These are phyloP conservation scores for Chiua sp. DNA, from an alignment of 1,284 basidiomycete genomes.

Conservation along the genomic window DNA sequence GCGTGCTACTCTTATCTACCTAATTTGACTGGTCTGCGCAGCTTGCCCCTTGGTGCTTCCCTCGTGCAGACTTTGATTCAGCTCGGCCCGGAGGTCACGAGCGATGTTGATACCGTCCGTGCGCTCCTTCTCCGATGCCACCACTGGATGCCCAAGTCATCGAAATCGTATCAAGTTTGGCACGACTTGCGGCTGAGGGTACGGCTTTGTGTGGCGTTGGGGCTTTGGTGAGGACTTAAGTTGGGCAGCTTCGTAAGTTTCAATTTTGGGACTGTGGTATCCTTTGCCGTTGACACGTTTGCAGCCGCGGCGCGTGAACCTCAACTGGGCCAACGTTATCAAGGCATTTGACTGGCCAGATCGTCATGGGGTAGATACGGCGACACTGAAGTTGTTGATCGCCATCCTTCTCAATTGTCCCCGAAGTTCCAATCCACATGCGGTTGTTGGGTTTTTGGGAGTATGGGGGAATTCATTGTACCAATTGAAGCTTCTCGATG, in stretches of 20 bases:
- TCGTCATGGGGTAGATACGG: slow-evolving; percentile 81
- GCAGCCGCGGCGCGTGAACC: slow-evolving; percentile 57
- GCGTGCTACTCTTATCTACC: slow-evolving; percentile 14
- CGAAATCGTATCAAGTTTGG: slow-evolving; percentile 70
- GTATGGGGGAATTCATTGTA: slow-evolving; percentile 87
- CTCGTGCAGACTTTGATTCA: slow-evolving; percentile 76
- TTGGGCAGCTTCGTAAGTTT: slow-evolving; percentile 69
- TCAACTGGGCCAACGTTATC: slow-evolving; percentile 84
- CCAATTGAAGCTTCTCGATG: slow-evolving; percentile 88
- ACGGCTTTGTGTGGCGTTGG: slow-evolving; percentile 75
- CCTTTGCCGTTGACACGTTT: slow-evolving; percentile 23
- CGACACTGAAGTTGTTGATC: slow-evolving; percentile 81
- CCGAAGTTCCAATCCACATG: slow-evolving; percentile 71
- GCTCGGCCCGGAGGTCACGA: slow-evolving; percentile 77
- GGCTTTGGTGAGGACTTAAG: slow-evolving; percentile 72
- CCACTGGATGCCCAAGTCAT: slow-evolving; percentile 72
- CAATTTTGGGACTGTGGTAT: slow-evolving; percentile 13
- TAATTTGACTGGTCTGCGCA: slow-evolving; percentile 36
- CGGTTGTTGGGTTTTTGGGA: slow-evolving; percentile 82
- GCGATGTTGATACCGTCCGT: slow-evolving; percentile 70
- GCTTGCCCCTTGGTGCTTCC: slow-evolving; percentile 67
- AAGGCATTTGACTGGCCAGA: slow-evolving; percentile 80
- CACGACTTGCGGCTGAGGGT: slow-evolving; percentile 73
- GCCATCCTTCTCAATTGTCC: slow-evolving; percentile 78
- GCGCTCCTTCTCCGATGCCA: slow-evolving; percentile 72